Evolutionary conservation across 2,329 filamentous ascomycete species (phyloP), one percentile per base, ranked within the genome.

Genomic region (Karstenula rhodostoma): DNA sequence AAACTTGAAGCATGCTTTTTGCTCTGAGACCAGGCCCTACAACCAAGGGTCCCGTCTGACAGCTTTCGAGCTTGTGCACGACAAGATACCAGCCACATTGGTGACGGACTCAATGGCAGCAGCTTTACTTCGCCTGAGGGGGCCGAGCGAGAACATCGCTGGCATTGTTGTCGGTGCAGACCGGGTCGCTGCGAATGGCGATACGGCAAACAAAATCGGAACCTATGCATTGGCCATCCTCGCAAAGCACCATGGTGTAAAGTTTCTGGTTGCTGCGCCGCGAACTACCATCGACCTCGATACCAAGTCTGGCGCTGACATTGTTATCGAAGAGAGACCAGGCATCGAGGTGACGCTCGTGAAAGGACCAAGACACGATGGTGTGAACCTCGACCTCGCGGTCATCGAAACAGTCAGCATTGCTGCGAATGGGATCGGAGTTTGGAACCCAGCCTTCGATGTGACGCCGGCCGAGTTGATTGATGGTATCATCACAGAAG

Each of bases 391-490:
- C 0, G 87, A 93, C 67, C 79, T 87, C 23, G 83, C 79, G 50
- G 82, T 83, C 53, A 88, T 88, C 19, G 90, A 89, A 58, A 87
- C 90, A 13, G 87, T 98, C 33, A 92, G 91, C 44, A 94, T 92
- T 54, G 94, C 94, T 33, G 87, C 88, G 5, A 82, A 85, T 73
- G 87, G 88, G 1, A 93, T 98, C 63, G 83, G 86, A 43, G 93
- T 98, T 9, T 99, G 95, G 94, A 99, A 99, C 76, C 95, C 95
- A 33, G 91, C 93, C 0, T 99, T 99, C 75, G 95, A 99, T 73
- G 92, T 99, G 35, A 99, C 95, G 10, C 94, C 95, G 0, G 88
- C 91, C 40, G 87, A 88, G 64, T 81, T 97, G 56, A 97, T 99
- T 66, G 95, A 99, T 78, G 93, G 91, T 2, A 90, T 99, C 59